A percentile compares a stretch with the other conserved stretches of the same genome.
phyloP scores from a whole-genome alignment of 352 stramenopile genomes.

The Globisporangium emineosum region DNA sequence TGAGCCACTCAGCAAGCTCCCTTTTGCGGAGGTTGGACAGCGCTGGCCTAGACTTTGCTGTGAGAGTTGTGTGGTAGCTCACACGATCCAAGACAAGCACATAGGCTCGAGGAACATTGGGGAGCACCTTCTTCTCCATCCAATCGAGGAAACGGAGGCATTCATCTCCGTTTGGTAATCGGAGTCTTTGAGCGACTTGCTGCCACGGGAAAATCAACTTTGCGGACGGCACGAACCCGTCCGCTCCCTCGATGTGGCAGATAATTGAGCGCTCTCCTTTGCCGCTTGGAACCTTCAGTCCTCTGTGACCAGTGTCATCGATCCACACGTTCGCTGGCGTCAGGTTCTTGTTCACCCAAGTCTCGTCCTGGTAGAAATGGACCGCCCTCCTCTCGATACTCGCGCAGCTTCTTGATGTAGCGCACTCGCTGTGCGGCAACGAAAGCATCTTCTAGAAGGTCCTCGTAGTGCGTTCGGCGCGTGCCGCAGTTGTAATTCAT shows the following conservation, averaged over 20 bases:
- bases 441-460: neutral
- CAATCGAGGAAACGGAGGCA: too few relatives aligned
- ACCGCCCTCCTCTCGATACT: neutral
- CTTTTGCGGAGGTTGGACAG: too few relatives aligned
- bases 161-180: too few relatives aligned
- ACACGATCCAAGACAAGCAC: too few relatives aligned
- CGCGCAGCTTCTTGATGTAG: neutral
- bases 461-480: neutral
- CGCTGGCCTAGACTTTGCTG: too few relatives aligned
- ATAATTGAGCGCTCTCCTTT: slow-evolving; percentile 24
- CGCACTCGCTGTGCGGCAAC: neutral
- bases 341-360: slow-evolving; percentile 22
- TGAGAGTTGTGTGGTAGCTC: too few relatives aligned
- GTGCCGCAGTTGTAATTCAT: neutral
- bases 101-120: too few relatives aligned
- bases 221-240: too few relatives aligned
- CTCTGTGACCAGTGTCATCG: slow-evolving; percentile 13
- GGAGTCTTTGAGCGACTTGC: too few relatives aligned
- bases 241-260: slow-evolving; percentile 18
- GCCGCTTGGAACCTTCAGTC: slow-evolving; percentile 17
- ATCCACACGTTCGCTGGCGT: slow-evolving; percentile 14
- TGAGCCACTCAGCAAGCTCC: too few relatives aligned
- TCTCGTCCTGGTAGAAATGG: slow-evolving; percentile 20
- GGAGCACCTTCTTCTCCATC: too few relatives aligned
- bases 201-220: too few relatives aligned